Evolutionary conservation across 805 yeast genomes (phyloP), one percentile per base, ranked within the genome.

Genomic region (Yarrowia sp.): DNA sequence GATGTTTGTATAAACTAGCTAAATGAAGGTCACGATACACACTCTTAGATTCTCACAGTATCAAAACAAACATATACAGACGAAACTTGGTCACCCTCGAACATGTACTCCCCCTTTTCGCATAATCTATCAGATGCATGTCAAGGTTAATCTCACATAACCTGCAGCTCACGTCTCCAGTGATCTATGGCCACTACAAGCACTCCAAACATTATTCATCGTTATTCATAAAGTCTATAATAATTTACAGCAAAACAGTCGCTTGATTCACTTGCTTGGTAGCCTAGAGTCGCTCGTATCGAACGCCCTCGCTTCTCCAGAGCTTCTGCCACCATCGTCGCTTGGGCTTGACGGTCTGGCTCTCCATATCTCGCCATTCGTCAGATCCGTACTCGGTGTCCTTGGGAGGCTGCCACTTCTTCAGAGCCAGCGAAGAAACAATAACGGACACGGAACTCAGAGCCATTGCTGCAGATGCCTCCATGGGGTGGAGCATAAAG

Each of bases 401-500:
- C 42, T 58, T 58, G 34, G 72, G 73, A 6, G 72, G 76, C 66
- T 68, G 70, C 83, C 83, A 95, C 56, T 78, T 77, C 75, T 88
- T 91, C 72, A 95, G 81, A 74, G 86, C 73, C 69, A 95, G 81
- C 0, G 97, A 92, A 70, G 92, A 90, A 44, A 87, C 72, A 9
- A 95, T 93, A 17, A 95, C 99, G 74, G 96, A 89, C 7, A 92
- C 88, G 1, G 97, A 90, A 71, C 97, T 90, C 72, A 91, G 80
- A 0, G 97, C 97, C 99, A 95, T 96, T 0, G 98, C 89, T 1
- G 88, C 89, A 52, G 96, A 93, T 1, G 98, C 98, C 70, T 90
- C 84, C 81, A 92, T 86, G 2, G 99, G 99, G 52, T 92, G 89
- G 71, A 94, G 80, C 75, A 73, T 75, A 42, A 91, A 77, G 17